Evolutionary conservation across 176 grass and related monocot genomes (phyloP).

Genomic region (Eleusine coracana): DNA sequence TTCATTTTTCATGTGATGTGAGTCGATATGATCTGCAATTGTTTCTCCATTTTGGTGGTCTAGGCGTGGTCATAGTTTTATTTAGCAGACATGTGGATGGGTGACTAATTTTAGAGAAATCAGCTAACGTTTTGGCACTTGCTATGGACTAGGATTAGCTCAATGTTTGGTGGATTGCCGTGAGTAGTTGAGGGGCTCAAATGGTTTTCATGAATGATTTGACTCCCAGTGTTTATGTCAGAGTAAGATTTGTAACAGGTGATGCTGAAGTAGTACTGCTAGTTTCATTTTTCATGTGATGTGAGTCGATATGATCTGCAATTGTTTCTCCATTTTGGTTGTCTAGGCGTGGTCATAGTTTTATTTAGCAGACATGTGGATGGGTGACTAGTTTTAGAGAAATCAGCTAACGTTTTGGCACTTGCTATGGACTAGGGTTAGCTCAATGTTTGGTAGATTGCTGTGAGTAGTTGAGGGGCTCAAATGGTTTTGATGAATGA

Average conservation of each 20-base stretch:
- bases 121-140: not conserved
- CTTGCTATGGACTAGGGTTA: not conserved
- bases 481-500: not conserved
- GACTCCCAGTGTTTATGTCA: not conserved
- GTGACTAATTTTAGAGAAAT: not conserved
- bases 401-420: not conserved
- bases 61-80: not conserved
- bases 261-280: not conserved
- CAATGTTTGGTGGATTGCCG: not conserved
- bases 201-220: not conserved
- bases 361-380: not conserved
- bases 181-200: not conserved
- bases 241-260: not conserved
- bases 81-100: not conserved
- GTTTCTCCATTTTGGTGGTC: not conserved
- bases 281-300: not conserved
- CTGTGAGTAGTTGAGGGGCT: not conserved
- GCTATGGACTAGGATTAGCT: not conserved
- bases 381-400: not conserved
- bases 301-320: not conserved
- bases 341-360: not conserved
- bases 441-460: constrained; percentile 7
- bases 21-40: not conserved
- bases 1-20: not conserved
- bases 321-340: not conserved